A percentile compares a stretch with the other conserved stretches of the same genome.
phyloP scores from a whole-genome alignment of 106 monocot species.

The Dendrobium huoshanense region DNA sequence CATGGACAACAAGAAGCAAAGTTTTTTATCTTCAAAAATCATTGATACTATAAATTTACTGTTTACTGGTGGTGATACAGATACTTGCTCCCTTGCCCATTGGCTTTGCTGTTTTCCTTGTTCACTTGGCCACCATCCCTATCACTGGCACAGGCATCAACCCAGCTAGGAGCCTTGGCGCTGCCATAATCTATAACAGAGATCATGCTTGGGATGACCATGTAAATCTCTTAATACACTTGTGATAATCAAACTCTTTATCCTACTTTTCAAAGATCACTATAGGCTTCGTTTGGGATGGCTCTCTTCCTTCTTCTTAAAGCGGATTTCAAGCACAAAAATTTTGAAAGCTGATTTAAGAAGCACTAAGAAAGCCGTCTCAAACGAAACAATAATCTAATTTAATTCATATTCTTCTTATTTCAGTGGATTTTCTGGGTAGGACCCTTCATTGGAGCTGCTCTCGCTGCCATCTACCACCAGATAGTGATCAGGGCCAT shows the following conservation, averaged over 20 bases:
- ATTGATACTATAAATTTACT: background rate
- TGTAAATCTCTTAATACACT: background rate
- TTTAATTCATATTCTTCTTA: background rate
- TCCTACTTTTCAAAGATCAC: no score
- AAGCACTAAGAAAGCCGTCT: no score
- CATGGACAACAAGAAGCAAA: no score
- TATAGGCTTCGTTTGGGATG: no score
- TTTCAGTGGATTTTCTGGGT: constrained; percentile 28
- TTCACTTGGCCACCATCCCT: constrained; percentile 7
- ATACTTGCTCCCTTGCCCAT: background rate
- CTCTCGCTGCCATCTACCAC: constrained; percentile 20
- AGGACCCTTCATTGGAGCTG: constrained; percentile 19
- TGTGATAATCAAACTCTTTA: no score
- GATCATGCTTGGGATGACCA: background rate
- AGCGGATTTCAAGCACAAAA: no score
- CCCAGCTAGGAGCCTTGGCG: constrained; percentile 5
- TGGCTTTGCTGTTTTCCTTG: constrained; percentile 1
- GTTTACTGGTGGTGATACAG: background rate
- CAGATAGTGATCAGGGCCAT: constrained; percentile 16
- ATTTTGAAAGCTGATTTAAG: no score
- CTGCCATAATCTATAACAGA: background rate
- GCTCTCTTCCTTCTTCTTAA: no score
- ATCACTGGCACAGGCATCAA: constrained; percentile 6
- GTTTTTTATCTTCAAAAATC: no score
- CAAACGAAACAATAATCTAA: no score